Evolutionary conservation across 78 protist species (phyloP).

Genomic region (slime mould (Dictyostelium discoideum)): DNA sequence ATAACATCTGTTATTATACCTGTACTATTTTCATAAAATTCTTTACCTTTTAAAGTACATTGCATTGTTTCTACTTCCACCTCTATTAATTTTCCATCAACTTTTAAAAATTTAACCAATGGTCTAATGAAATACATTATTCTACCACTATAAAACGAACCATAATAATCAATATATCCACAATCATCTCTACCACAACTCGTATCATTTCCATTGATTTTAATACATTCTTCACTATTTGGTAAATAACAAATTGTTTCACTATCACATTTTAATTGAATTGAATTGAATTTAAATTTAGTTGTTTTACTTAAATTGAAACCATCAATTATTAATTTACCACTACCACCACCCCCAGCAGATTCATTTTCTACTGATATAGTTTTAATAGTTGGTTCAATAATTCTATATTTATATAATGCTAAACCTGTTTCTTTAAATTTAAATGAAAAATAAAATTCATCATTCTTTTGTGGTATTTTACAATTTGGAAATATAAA

Average conservation of each 20-base stretch:
- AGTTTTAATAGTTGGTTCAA: neutral
- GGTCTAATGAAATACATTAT: neutral
- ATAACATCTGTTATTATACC: neutral
- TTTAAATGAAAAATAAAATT: neutral
- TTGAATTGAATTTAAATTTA: neutral
- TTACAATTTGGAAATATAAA: neutral
- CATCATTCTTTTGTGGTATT: neutral
- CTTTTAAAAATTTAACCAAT: neutral
- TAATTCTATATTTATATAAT: neutral
- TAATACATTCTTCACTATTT: neutral
- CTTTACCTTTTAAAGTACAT: neutral
- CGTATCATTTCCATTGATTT: neutral
- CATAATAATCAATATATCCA: neutral
- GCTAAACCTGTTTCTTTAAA: neutral
- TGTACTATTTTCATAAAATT: neutral
- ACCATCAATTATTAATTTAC: neutral
- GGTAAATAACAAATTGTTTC: neutral
- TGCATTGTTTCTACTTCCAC: neutral
- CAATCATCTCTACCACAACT: neutral
- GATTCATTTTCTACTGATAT: neutral
- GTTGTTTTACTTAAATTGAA: neutral
- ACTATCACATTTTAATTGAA: neutral
- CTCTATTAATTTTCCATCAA: neutral
- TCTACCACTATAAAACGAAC: neutral
- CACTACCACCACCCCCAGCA: no score